Percentiles rank a stretch among this genome's conserved stretches.
These are phyloP conservation scores for Lyophyllum atratum DNA, from an alignment of 768 basidiomycete species.

Conservation along the genomic window DNA sequence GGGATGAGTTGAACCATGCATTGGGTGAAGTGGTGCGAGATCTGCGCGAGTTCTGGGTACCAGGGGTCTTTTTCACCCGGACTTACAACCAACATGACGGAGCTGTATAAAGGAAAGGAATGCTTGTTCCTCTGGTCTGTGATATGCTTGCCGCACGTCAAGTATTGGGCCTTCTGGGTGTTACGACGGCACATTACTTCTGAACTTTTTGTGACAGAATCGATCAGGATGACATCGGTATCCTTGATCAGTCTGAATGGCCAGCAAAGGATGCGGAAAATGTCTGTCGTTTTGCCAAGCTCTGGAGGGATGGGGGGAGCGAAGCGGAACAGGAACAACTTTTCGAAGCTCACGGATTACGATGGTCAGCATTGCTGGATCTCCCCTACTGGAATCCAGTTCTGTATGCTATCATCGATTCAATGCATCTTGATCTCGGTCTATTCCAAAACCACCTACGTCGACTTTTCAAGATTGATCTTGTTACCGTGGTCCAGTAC, in stretches of 20 bases:
- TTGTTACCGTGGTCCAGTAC: conserved; percentile 24
- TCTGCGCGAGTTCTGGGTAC: conserved; percentile 29
- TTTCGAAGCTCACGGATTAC: conserved; percentile 23
- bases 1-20: conserved; percentile 39
- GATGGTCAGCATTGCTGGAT: conserved; percentile 31
- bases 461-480: conserved; percentile 11
- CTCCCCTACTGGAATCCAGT: conserved; percentile 42
- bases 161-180: conserved; percentile 23
- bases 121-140: neutral
- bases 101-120: conserved; percentile 16
- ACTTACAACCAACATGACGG: conserved; percentile 3
- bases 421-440: conserved; percentile 43
- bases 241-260: conserved; percentile 29
- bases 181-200: conserved; percentile 20
- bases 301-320: conserved; percentile 23
- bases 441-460: neutral
- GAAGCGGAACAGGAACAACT: conserved; percentile 14
- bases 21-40: conserved; percentile 35
- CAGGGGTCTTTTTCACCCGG: conserved; percentile 24
- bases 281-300: conserved; percentile 15
- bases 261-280: conserved; percentile 10
- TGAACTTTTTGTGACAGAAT: conserved; percentile 30
- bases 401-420: conserved; percentile 31
- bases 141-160: conserved; percentile 17
- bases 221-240: conserved; percentile 23